Percentiles rank a stretch among this genome's conserved stretches.
phyloP scores from a whole-genome alignment of 805 yeast species.

The Sugiyamaella smithiae region DNA sequence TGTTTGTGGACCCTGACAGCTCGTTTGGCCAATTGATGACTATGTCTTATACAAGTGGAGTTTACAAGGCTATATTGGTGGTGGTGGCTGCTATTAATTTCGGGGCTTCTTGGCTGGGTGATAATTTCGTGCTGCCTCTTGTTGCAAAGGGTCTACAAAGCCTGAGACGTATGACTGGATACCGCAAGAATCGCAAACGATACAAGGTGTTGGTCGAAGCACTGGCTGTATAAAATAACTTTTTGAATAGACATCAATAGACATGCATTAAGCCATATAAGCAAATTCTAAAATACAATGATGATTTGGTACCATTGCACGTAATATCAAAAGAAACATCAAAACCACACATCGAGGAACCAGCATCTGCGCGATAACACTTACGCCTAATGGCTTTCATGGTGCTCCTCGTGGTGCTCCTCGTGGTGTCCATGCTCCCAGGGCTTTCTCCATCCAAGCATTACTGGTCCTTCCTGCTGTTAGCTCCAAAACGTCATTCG shows the following conservation, averaged over 20 bases:
- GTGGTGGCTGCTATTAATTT: slow-evolving; percentile 50
- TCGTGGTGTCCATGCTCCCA: slow-evolving; percentile 39
- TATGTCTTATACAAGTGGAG: slow-evolving; percentile 55
- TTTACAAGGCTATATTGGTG: slow-evolving; percentile 44
- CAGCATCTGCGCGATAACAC: slow-evolving; percentile 1
- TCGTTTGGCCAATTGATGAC: slow-evolving; percentile 70
- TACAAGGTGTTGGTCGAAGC: slow-evolving; percentile 34
- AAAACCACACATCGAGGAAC: neutral
- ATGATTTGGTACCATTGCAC: no score
- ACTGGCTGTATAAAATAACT: neutral
- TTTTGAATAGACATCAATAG: neutral
- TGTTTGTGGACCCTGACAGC: slow-evolving; percentile 52
- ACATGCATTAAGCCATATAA: neutral
- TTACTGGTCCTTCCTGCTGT: slow-evolving; percentile 38
- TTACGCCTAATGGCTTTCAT: slow-evolving; percentile 7
- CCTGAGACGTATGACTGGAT: slow-evolving; percentile 21
- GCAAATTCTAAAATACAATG: neutral
- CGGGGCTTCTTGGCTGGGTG: slow-evolving; percentile 44
- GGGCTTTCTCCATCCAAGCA: slow-evolving; percentile 40
- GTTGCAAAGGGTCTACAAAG: slow-evolving; percentile 36
- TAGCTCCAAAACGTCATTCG: neutral
- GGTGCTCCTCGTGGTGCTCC: slow-evolving; percentile 22
- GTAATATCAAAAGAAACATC: no score
- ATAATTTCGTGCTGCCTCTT: slow-evolving; percentile 42
- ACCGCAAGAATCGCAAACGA: slow-evolving; percentile 31